Percentiles rank a stretch among this genome's conserved stretches.
phyloP scores from a whole-genome alignment of 306 rosid species.

The Citrullus mucosospermus region DNA sequence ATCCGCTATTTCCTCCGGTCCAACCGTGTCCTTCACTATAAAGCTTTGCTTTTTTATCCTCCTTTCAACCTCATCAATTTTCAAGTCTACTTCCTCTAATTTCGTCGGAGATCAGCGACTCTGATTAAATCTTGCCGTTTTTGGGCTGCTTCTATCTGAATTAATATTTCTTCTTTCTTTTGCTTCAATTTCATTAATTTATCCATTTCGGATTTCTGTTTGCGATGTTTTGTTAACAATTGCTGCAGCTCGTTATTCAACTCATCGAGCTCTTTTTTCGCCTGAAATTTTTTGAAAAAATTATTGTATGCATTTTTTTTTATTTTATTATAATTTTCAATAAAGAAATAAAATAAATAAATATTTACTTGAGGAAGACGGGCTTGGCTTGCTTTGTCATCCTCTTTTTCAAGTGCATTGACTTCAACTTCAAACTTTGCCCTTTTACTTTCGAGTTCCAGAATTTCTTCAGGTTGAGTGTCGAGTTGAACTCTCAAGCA shows the following conservation, averaged over 20 bases:
- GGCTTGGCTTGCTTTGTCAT: not conserved
- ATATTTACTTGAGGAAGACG: not conserved
- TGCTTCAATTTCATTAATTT: not conserved
- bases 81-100: not conserved
- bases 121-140: not conserved
- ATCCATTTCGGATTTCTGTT: not conserved
- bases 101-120: not conserved
- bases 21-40: not conserved
- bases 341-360: not conserved
- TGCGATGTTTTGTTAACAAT: not conserved
- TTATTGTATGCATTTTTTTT: no score
- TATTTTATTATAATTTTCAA: no score
- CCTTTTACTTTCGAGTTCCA: not conserved
- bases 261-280: not conserved
- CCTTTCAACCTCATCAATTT: not conserved
- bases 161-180: not conserved
- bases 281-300: not conserved
- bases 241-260: not conserved
- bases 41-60: not conserved
- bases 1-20: conserved; percentile 3
- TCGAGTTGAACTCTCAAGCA: conserved; percentile 41
- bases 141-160: not conserved
- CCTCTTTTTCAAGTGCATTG: not conserved
- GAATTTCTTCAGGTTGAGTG: not conserved
- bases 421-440: not conserved